A percentile compares a stretch with the other conserved stretches of the same genome.
Conservation (phyloP, 176 grass and related monocot genomes). For the Musa troglodytarum region DNA sequence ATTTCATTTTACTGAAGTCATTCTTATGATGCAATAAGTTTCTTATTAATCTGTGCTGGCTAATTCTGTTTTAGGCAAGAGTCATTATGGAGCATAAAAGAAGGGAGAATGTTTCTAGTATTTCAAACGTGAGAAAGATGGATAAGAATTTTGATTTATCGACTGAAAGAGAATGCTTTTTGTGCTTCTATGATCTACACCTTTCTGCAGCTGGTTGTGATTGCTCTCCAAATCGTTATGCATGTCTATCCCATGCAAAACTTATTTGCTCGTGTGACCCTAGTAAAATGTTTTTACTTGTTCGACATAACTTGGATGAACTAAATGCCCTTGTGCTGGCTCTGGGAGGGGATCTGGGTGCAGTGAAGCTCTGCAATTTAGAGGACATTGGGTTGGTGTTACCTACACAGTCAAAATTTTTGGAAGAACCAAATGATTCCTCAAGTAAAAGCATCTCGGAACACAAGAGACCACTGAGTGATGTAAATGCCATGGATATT, state of each 20-base stretch:
- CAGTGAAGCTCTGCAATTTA: slow-evolving; percentile 35
- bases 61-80: slow-evolving; percentile 38
- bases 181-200: slow-evolving; percentile 78
- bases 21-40: neutral
- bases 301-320: slow-evolving; percentile 58
- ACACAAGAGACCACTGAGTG: neutral
- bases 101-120: slow-evolving; percentile 23
- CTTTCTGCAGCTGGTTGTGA: slow-evolving; percentile 66
- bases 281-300: slow-evolving; percentile 28
- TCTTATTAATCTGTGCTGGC: neutral
- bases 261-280: slow-evolving; percentile 63
- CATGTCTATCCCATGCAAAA: slow-evolving; percentile 61
- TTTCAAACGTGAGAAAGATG: slow-evolving; percentile 40
- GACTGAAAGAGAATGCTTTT: slow-evolving; percentile 69
- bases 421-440: slow-evolving; percentile 14
- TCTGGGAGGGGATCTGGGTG: slow-evolving; percentile 55
- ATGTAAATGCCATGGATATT: neutral
- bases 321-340: slow-evolving; percentile 55
- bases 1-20: slow-evolving; percentile 1
- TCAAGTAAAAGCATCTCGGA: neutral
- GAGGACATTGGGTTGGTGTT: slow-evolving; percentile 28
- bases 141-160: slow-evolving; percentile 44
- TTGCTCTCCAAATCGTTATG: slow-evolving; percentile 61
- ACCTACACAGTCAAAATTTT: slow-evolving; percentile 16
- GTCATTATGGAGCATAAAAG: slow-evolving; percentile 53